Evolutionary conservation across 2,329 filamentous ascomycete genomes (phyloP), one percentile per base, ranked within the genome.

Genomic region (Talaromyces verruculosus): DNA sequence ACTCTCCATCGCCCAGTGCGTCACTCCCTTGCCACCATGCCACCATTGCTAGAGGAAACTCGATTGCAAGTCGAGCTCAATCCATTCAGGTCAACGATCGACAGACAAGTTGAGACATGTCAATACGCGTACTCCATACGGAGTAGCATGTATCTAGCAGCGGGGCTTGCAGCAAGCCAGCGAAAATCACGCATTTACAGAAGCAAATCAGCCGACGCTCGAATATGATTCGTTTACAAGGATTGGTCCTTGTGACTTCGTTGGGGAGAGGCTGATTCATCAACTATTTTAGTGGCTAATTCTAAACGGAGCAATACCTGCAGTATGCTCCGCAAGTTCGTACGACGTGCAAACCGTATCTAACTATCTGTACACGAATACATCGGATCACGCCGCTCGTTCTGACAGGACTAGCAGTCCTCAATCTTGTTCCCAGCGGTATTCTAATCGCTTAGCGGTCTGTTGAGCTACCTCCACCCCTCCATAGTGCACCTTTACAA

Each of bases 381-480:
- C 59, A 47, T 41, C 58, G 5, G 41, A 49, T 37, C 59, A 61
- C 25, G 28, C 30, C 2, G 10, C 51, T 19, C 30, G 8, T 10
- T 19, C 11, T n/a, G 51, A 53, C 7, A 55, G 28, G 15, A 53
- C 28, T 33, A 2, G 8, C 15, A 17, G 19, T 15, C 13, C 28
- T 49, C 28, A 47, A n/a, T 61, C 41, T 35, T 19, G 41, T 17
- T 49, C 30, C 61, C 61, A 63, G 22, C 39, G 47, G 45, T 63
- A 63, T 49, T 63, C 61, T 41, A 63, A 45, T 41, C 47, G 47
- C n/a, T 57, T 55, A 49, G 61, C 61, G 6, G 61, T 63, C 15
- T 53, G 22, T 43, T 57, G 25, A 2, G 61, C 61, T 13, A 55
- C 35, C 22, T 55, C 19, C 45, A 28, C 25, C 4, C 61, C 61